phyloP scores from a whole-genome alignment of 1,284 basidiomycete species.

The Anthracocystis setariae region DNA sequence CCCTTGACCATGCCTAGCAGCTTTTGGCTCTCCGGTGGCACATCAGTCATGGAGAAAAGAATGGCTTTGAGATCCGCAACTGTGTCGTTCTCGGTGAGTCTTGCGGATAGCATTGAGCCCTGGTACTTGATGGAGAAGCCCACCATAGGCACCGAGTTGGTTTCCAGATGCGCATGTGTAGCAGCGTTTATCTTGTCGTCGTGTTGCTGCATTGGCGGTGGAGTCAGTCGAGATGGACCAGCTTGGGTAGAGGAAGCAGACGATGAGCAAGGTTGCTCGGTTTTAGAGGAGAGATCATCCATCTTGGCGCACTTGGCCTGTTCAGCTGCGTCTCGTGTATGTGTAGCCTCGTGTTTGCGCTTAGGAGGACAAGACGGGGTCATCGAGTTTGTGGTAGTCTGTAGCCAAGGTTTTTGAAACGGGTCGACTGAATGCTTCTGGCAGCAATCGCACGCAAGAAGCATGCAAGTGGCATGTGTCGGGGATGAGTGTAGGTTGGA shows the following conservation, averaged over 20 bases:
- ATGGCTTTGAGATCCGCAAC: slow-evolving; percentile 62
- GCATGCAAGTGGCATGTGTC: no score
- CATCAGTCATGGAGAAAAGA: slow-evolving; percentile 78
- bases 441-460: neutral
- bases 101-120: slow-evolving; percentile 30
- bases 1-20: slow-evolving; percentile 85
- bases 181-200: slow-evolving; percentile 1
- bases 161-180: neutral
- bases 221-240: slow-evolving; percentile 20
- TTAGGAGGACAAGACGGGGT: slow-evolving; percentile 1
- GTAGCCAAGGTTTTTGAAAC: neutral
- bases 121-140: slow-evolving; percentile 54
- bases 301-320: slow-evolving; percentile 8
- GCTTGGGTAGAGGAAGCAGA: slow-evolving; percentile 11
- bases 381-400: neutral
- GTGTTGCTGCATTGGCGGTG: no score
- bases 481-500: no score
- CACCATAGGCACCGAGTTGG: slow-evolving; percentile 11
- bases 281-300: neutral
- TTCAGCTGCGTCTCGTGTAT: neutral
- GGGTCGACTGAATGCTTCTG: neutral
- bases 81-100: slow-evolving; percentile 42
- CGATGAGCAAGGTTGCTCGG: neutral
- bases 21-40: slow-evolving; percentile 87
- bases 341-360: neutral